phyloP scores from a whole-genome alignment of 2,329 filamentous ascomycete species.

The Botryotinia calthae region DNA sequence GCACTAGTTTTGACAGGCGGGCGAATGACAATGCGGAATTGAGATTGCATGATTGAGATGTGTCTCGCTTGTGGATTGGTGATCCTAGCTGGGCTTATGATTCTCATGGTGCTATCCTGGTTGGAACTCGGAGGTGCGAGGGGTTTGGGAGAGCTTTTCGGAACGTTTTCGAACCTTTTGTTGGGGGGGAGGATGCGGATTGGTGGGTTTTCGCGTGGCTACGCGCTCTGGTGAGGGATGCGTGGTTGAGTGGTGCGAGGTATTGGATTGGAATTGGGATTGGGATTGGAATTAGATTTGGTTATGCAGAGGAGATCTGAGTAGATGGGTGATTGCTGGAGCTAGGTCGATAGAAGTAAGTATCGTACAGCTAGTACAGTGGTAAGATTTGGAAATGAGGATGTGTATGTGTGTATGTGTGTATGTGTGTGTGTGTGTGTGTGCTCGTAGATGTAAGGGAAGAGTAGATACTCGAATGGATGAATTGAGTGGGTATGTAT shows the following conservation, averaged over 20 bases:
- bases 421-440: not conserved
- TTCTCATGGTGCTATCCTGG: not conserved
- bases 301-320: not conserved
- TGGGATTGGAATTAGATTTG: not conserved
- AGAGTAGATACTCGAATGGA: not conserved
- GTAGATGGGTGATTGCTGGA: not conserved
- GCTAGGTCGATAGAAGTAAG: not conserved
- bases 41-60: slow-evolving; percentile 9
- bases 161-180: not conserved
- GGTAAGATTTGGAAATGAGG: not conserved
- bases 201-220: not conserved
- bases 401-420: not conserved
- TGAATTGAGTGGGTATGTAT: not conserved
- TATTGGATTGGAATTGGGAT: not conserved
- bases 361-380: not conserved
- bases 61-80: slow-evolving; percentile 1
- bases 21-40: not conserved
- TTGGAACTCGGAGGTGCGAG: not conserved
- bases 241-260: not conserved
- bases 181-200: not conserved
- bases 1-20: not conserved
- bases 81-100: not conserved
- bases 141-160: not conserved
- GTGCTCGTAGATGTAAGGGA: not conserved
- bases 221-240: not conserved